Base-by-base conservation (phyloP, 2,329 filamentous ascomycete species). In the Alternaria sp. region DNA sequence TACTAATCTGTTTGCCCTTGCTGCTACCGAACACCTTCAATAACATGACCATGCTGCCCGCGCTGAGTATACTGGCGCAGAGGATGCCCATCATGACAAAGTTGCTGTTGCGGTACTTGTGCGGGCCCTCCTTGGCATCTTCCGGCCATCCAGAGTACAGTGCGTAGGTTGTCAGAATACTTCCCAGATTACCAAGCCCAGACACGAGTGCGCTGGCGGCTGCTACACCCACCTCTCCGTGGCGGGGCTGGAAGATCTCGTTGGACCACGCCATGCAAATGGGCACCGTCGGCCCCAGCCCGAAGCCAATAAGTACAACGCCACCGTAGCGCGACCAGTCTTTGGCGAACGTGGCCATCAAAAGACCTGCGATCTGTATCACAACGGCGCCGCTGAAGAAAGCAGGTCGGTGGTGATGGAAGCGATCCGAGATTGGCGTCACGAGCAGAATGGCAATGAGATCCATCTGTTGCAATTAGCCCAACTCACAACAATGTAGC, bases 261-360 rank as follows among this genome's bases (percentile, higher is more conserved):
- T 88, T 91, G 31, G 91, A 92, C 93, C 93, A 96, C 34, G 92
- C 90, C 93, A 97, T 97, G 76, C 91, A 94, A 71, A 94, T 94
- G 10, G 93, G 93, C 1, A 96, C 92, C 0, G 93, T 96, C 3
- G 93, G 93, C 1, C 93, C 93, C 2, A 97, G 87, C 0, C 93
- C 93, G 71, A 96, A 96, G 4, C 93, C 93, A 34, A 97, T 90
- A 79, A 97, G 89, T 50, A 97, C 81, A n/a, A 97, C 85, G 4
- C 93, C 93, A 46, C 90, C 91, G 73, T 97, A 97, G 40, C 92
- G 87, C 2, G 91, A 88, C 92, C 92, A 97, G 36, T 89, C 87
- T 67, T 88, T 87, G 5, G 90, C 89, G 74, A 93, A 92, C 0
- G 91, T 96, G 33, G 89, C 90, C 5, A 89, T 84, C 9, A 96